Percentiles rank a stretch among this genome's conserved stretches.
These are phyloP conservation scores for Chaetoceros tenuissimus DNA, from an alignment of 108 stramenopile genomes.

Conservation along the genomic window DNA sequence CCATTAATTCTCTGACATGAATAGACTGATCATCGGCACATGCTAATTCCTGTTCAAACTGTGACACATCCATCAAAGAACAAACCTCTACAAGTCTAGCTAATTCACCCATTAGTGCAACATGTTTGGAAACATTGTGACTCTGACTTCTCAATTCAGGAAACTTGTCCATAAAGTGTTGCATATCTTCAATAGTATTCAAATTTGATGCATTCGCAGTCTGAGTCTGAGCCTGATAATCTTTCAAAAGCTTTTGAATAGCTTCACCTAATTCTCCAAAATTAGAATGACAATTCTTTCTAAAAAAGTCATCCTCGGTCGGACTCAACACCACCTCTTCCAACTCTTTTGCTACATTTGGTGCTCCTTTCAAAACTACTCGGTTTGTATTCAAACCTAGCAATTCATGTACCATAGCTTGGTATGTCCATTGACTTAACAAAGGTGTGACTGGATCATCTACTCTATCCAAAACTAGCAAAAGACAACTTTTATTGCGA, in stretches of 20 bases:
- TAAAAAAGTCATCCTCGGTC: slow-evolving; percentile 92
- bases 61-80: slow-evolving; percentile 93
- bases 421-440: slow-evolving; percentile 99
- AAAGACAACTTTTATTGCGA: slow-evolving; percentile 31
- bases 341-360: slow-evolving; percentile 88
- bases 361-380: slow-evolving; percentile 88
- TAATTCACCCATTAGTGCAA: slow-evolving; percentile 96
- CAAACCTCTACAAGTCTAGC: slow-evolving; percentile 89
- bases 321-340: slow-evolving; percentile 94
- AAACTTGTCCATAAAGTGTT: slow-evolving; percentile 94
- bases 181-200: slow-evolving; percentile 97
- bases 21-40: slow-evolving; percentile 86
- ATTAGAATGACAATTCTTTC: slow-evolving; percentile 85
- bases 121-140: slow-evolving; percentile 92
- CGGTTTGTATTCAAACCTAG: slow-evolving; percentile 96
- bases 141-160: slow-evolving; percentile 85
- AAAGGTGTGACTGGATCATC: slow-evolving; percentile 99
- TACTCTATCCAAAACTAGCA: slow-evolving; percentile 92
- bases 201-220: slow-evolving; percentile 52
- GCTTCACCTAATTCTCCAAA: slow-evolving; percentile 96
- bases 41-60: slow-evolving; percentile 98
- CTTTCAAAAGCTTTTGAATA: slow-evolving; percentile 87
- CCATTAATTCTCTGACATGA: slow-evolving; percentile 85
- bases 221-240: slow-evolving; percentile 87
- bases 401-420: slow-evolving; percentile 99